These are phyloP conservation scores for Wallacemonas sp. DNA, from an alignment of 208 protist species.

Conservation along the genomic window DNA sequence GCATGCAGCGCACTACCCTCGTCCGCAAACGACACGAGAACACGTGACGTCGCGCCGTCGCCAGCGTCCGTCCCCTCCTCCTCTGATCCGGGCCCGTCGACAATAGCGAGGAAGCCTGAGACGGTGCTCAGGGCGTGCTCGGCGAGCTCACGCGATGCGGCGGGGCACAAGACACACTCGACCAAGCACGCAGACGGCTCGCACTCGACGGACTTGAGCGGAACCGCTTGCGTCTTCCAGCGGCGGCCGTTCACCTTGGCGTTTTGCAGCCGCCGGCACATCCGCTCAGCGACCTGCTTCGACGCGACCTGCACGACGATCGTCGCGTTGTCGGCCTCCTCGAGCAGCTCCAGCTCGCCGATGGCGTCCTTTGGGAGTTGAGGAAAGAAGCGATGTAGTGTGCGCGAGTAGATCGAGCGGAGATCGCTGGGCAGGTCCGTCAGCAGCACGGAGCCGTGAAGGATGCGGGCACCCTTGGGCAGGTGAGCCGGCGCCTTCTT, in stretches of 20 bases:
- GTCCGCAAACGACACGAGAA: conserved; percentile 76
- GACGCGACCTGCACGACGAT: conserved; percentile 61
- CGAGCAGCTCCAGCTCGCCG: conserved; percentile 45
- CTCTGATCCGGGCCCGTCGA: conserved; percentile 27
- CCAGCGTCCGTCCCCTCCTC: not conserved
- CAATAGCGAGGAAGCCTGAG: conserved; percentile 70
- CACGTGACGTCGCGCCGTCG: not conserved
- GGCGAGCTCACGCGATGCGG: conserved; percentile 42
- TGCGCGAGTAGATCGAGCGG: conserved; percentile 64
- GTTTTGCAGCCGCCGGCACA: conserved; percentile 75
- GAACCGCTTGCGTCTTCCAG: conserved; percentile 80
- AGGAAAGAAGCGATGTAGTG: conserved; percentile 57
- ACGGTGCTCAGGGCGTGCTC: conserved; percentile 60
- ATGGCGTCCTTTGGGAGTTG: conserved; percentile 25
- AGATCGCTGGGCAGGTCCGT: conserved; percentile 65
- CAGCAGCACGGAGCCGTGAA: conserved; percentile 65
- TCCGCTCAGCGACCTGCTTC: conserved; percentile 49
- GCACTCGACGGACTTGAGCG: conserved; percentile 30
- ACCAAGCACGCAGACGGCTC: conserved; percentile 67
- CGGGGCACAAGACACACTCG: conserved; percentile 55
- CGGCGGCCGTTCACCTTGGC: conserved; percentile 61
- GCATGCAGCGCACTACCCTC: conserved; percentile 83
- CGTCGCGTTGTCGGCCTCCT: conserved; percentile 74
- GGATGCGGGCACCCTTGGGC: conserved; percentile 35
- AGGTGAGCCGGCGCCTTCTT: conserved; percentile 7